A percentile compares a stretch with the other conserved stretches of the same genome.
Conservation (phyloP, 2,329 filamentous ascomycete species). For the Blastomyces emzantsi region DNA sequence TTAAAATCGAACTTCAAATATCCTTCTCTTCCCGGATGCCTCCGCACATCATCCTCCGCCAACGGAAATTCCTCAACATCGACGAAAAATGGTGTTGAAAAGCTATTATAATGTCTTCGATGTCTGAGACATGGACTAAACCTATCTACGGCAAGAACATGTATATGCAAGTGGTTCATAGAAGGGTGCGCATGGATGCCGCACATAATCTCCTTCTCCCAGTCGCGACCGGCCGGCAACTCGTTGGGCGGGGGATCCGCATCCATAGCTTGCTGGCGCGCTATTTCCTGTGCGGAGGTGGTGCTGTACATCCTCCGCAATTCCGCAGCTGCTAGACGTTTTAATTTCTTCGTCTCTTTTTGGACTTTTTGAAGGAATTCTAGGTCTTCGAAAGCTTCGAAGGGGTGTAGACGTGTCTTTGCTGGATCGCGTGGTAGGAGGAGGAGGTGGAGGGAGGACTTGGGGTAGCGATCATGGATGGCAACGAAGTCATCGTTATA, state of each 20-base stretch:
- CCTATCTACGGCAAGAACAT: conserved; percentile 76
- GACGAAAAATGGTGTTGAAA: conserved; percentile 77
- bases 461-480: conserved; percentile 79
- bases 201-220: conserved; percentile 61
- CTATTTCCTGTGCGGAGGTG: conserved; percentile 53
- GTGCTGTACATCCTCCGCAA: conserved; percentile 59
- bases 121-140: conserved; percentile 63
- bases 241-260: conserved; percentile 40
- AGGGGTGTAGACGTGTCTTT: conserved; percentile 60
- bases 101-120: conserved; percentile 86
- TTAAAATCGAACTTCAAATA: conserved; percentile 58
- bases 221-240: conserved; percentile 67
- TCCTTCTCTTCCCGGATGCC: conserved; percentile 46
- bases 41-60: conserved; percentile 52
- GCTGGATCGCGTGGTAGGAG: conserved; percentile 65
- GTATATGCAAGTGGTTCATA: conserved; percentile 88
- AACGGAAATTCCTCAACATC: conserved; percentile 72
- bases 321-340: conserved; percentile 60
- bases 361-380: conserved; percentile 58
- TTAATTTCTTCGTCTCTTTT: conserved; percentile 53
- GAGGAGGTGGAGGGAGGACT: conserved; percentile 74
- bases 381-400: conserved; percentile 63
- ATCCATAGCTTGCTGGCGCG: conserved; percentile 57
- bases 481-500: conserved; percentile 61
- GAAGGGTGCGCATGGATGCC: conserved; percentile 83